Base-by-base conservation (phyloP, 2,329 filamentous ascomycete species). In the Rhytidhysteron rufulum region DNA sequence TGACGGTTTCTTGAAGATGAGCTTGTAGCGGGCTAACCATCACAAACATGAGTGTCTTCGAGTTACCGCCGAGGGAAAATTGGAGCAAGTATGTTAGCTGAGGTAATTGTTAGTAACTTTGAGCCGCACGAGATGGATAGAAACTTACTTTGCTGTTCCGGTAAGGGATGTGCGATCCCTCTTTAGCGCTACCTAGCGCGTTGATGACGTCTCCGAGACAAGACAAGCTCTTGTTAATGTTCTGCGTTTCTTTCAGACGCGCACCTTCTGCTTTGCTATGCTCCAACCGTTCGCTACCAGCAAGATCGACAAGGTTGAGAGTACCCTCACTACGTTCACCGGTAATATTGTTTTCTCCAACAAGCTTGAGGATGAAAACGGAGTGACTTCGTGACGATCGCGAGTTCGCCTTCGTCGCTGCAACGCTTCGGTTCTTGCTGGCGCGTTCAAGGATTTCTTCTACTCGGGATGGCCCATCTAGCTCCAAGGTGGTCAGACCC, bases 41-140 rank as follows among this genome's bases (percentile, higher is more conserved):
- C 63, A 97, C 88, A 65, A 98, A 95, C 93, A 98, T 98, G 55
- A 98, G 83, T 1, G 93, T 98, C 70, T 96, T 95, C 53, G 86
- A 93, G 65, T 95, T 96, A 13, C 93, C 93, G 4, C 93, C 91
- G 6, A 98, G 74, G 3, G 88, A 95, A 60, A 93, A 94, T 78
- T 97, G 88, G 27, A 98, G 77, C 34, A 98, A 77, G 60, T 96
- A 95, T 7, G 93, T 98, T 50, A 98, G 77, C 78, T 85, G 36
- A n/a, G 16, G 19, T 27, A 22, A 17, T n/a, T 7, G 19, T 34
- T 29, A 40, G 38, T 13, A 30, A 3, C 13, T 9, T 3, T 8
- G 21, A 4, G 11, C 25, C 25, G 56, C 54, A 54, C 46, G 40
- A 41, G 39, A n/a, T n/a, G n/a, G n/a, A 27, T n/a, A 17, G 18